Evolutionary conservation across 371 early-diverging fungal genomes (phyloP).

Genomic region (Cokeromyces recurvatus): DNA sequence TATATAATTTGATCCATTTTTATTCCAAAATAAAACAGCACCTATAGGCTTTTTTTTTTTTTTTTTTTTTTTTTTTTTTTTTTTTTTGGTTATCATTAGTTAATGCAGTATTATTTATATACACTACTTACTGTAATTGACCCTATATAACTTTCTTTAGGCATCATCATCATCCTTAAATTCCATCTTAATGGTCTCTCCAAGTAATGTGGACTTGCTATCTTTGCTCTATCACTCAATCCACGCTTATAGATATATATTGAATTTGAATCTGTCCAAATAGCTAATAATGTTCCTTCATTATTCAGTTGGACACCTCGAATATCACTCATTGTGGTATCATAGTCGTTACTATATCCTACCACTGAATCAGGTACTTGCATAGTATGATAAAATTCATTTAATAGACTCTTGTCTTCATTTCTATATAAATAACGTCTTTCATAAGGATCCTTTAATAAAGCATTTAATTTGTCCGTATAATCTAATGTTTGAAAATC

Average conservation of each 20-base stretch:
- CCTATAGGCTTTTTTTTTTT: conserved; percentile 22
- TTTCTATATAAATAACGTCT: conserved; percentile 15
- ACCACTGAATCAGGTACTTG: conserved; percentile 9
- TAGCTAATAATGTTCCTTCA: conserved; percentile 27
- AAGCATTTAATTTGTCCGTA: conserved; percentile 20
- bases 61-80: too few relatives aligned
- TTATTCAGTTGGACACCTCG: conserved; percentile 25
- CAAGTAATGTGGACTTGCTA: conserved; percentile 13
- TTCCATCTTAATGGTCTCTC: conserved; percentile 14
- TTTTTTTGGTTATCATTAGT: too few relatives aligned
- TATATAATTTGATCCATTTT: conserved; percentile 8
- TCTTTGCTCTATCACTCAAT: conserved; percentile 1
- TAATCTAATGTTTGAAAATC: conserved; percentile 32
- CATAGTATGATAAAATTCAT: conserved; percentile 23
- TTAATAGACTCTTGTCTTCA: conserved; percentile 6
- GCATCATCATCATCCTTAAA: conserved; percentile 20
- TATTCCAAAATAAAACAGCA: conserved; percentile 13
- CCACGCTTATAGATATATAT: conserved; percentile 35
- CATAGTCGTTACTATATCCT: neutral
- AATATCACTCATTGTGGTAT: conserved; percentile 15
- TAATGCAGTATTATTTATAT: too few relatives aligned
- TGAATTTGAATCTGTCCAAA: conserved; percentile 36
- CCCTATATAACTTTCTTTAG: conserved; percentile 14
- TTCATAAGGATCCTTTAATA: conserved; percentile 12
- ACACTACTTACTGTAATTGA: conserved; percentile 8